Base-by-base conservation (phyloP, 176 grass and related monocot genomes). In the Oropetium thomaeum region DNA sequence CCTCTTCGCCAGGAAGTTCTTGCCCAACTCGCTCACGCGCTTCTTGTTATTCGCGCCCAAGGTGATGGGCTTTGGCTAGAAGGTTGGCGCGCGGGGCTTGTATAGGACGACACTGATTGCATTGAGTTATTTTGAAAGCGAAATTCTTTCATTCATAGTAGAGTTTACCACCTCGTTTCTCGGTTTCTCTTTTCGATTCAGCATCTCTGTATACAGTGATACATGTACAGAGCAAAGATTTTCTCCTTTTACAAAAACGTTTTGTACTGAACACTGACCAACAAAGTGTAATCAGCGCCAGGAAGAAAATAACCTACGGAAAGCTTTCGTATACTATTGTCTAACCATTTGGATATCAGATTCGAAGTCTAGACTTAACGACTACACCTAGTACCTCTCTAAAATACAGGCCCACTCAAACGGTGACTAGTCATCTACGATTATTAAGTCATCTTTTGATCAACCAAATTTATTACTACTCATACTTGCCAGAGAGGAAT, bases 1-100 rank as follows among this genome's bases (percentile, higher is more conserved):
- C 70, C 54, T 94, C 4, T 94, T 94, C 29, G 92, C 92, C 0
- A 83, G 92, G 76, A 94, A 94, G 75, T 94, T 94, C 38, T 32
- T 77, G 22, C 88, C 92, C 10, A 94, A 86, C 58, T 83, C 92
- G 22, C 85, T 94, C 23, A 82, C 77, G 14, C 61, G 87, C 14
- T 93, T 93, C 67, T 19, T 93, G 64, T 85, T 73, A 68, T 93
- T 93, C 71, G 87, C 91, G 15, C 87, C 87, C 12, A 79, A 82
- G 76, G 81, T 90, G 15, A 87, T 93, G 91, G 78, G 87, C 39
- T 90, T 93, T 44, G 90, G 86, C 25, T 83, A 38, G 61, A 55
- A 34, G 11, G 8, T 23, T n/a, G 17, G 49, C 6, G n/a, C n/a
- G n/a, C n/a, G n/a, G n/a, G 7, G 34, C 7, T 15, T 32, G 14